Conservation (phyloP, 2,329 filamentous ascomycete genomes). For the Colletotrichum gigasporum region DNA sequence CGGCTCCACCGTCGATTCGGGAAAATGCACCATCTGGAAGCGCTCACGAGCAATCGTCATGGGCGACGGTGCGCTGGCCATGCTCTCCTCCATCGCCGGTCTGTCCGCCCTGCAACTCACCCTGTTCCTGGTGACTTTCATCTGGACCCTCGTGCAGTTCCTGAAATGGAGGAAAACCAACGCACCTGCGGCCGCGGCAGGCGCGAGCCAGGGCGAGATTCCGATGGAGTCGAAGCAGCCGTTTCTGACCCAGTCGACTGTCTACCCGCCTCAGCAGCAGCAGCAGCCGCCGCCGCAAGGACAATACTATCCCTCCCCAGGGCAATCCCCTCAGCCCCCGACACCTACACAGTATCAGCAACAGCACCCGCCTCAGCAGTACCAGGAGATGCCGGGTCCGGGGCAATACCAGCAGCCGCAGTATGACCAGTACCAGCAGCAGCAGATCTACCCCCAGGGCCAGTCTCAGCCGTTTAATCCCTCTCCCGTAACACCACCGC, state of each 20-base stretch:
- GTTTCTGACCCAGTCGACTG: conserved; percentile 29
- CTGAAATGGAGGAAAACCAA: conserved; percentile 45
- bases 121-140: conserved; percentile 48
- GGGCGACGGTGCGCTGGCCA: conserved; percentile 43
- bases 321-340: conserved; percentile 9
- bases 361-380: conserved; percentile 12
- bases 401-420: neutral
- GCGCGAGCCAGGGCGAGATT: conserved; percentile 39
- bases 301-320: neutral
- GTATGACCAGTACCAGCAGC: neutral
- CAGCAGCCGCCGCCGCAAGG: conserved; percentile 13
- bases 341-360: neutral
- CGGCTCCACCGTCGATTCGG: conserved; percentile 50
- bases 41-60: conserved; percentile 46
- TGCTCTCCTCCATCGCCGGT: conserved; percentile 52
- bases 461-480: neutral
- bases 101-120: conserved; percentile 54
- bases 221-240: conserved; percentile 42
- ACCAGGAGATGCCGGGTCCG: conserved; percentile 4
- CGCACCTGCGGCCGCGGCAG: conserved; percentile 16
- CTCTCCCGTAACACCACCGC: conserved; percentile 19
- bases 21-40: conserved; percentile 44
- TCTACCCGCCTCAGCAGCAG: conserved; percentile 10
- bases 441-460: neutral
- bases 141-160: conserved; percentile 46